A percentile compares a stretch with the other conserved stretches of the same genome.
Evolutionary conservation across 768 basidiomycete genomes (phyloP).

Genomic region (Tricholoma saponaceum): DNA sequence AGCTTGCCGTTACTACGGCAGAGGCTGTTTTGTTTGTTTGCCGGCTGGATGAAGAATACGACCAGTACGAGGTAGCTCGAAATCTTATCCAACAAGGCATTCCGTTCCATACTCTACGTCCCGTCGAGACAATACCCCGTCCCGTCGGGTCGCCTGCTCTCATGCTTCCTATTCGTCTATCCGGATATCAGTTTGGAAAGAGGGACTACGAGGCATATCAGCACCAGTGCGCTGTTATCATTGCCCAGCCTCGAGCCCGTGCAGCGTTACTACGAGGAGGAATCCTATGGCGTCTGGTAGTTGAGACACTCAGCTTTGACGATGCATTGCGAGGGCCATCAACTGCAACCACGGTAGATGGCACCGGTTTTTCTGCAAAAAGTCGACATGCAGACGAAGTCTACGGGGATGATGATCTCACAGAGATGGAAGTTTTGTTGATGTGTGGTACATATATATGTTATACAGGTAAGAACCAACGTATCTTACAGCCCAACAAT

Average conservation of each 20-base stretch:
- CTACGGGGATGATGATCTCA: conserved; percentile 14
- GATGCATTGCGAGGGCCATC: conserved; percentile 10
- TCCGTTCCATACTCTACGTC: not conserved
- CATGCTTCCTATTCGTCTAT: not conserved
- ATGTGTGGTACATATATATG: conserved; percentile 13
- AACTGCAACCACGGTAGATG: not conserved
- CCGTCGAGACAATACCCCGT: not conserved
- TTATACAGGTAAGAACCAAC: conserved; percentile 3
- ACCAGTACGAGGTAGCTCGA: no score
- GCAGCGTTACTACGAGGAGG: conserved; percentile 14
- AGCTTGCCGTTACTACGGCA: not conserved
- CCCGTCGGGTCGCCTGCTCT: no score
- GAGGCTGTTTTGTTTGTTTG: not conserved
- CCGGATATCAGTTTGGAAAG: not conserved
- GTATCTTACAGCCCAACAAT: not conserved
- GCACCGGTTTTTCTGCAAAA: not conserved
- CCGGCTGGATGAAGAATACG: not conserved
- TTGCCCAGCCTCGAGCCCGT: conserved; percentile 5
- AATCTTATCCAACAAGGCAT: not conserved
- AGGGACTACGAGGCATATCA: conserved; percentile 8
- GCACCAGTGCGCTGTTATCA: not conserved
- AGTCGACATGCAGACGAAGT: not conserved
- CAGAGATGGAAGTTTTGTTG: conserved; percentile 7
- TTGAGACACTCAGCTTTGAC: conserved; percentile 4
- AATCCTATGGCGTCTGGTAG: conserved; percentile 8